Base-by-base conservation (phyloP, 1,284 basidiomycete genomes). In the Moniliophthora roreri region DNA sequence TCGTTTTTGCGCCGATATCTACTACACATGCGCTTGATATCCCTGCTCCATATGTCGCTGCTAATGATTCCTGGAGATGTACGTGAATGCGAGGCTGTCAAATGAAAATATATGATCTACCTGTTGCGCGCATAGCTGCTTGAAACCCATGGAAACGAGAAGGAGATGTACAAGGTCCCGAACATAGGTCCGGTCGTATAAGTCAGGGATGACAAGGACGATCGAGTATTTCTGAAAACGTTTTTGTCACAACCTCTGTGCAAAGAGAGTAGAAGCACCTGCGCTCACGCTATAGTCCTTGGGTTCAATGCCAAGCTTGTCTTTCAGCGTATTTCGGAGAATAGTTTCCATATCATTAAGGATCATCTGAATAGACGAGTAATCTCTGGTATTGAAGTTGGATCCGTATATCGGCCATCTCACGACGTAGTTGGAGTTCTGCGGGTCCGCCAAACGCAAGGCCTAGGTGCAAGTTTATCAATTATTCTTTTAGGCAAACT, bases 21-120 rank as follows among this genome's bases (percentile, higher is more conserved):
- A 99, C 91, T 2, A 99, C 92, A 65, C 96, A 98, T 10, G 95
- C 95, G 58, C 86, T 90, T 0, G 92, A 93, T 53, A 98, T 87
- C 10, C 97, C 97, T 2, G 96, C 94, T 16, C 95, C 94, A 67
- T 97, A 98, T 1, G 94, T 93, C 4, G 97, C 93, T 47, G 93
- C 93, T 26, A 97, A 78, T 1, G 92, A 89, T 77, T 97, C 95
- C 91, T 96, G 55, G n/a, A 56, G 16, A 34, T 26, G 36, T 24
- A 13, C 11, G 23, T 9, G 15, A 37, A 16, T 16, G 52, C 37
- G 44, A 41, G 28, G 37, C 32, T 28, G 45, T 35, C n/a, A n/a
- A 13, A 3, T 28, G 28, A 21, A 13, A 8, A 46, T 38, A 18
- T 11, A 39, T 36, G 16, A 16, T 11, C 28, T 62, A 88, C 93